Conservation (phyloP, 306 rosid species). For the Glycine soja region DNA sequence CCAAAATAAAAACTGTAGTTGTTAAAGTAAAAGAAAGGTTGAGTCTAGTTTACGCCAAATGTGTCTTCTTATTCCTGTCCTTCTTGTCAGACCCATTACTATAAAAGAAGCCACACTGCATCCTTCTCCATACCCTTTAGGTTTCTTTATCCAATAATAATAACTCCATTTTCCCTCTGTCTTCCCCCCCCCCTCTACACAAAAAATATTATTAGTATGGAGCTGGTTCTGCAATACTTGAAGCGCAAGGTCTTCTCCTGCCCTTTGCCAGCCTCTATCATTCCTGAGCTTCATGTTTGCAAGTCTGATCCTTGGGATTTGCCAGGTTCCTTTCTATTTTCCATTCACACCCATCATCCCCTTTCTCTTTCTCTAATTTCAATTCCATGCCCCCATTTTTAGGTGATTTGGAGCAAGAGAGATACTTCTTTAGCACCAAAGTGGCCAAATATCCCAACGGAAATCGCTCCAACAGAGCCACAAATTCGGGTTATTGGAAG, state of each 20-base stretch:
- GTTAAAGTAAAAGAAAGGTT: conserved; percentile 50
- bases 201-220: conserved; percentile 17
- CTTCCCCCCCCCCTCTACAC: no score
- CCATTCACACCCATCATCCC: no score
- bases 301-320: conserved; percentile 99
- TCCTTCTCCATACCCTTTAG: conserved; percentile 8
- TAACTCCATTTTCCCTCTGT: no score
- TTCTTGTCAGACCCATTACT: conserved; percentile 66
- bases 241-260: conserved; percentile 75
- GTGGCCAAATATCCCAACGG: conserved; percentile 96
- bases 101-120: conserved; percentile 74
- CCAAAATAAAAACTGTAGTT: no score
- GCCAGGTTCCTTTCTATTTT: conserved; percentile 45
- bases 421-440: conserved; percentile 91
- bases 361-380: no score
- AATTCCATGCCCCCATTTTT: no score
- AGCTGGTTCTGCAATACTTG: conserved; percentile 84
- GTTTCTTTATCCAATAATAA: no score
- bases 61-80: conserved; percentile 63
- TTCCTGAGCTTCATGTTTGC: conserved; percentile 88
- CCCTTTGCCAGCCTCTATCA: conserved; percentile 94
- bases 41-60: conserved; percentile 93
- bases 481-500: conserved; percentile 91
- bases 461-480: conserved; percentile 92
- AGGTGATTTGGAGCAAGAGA: conserved; percentile 87